Conservation (phyloP, 2,329 filamentous ascomycete genomes). For the Colletotrichum sp. region DNA sequence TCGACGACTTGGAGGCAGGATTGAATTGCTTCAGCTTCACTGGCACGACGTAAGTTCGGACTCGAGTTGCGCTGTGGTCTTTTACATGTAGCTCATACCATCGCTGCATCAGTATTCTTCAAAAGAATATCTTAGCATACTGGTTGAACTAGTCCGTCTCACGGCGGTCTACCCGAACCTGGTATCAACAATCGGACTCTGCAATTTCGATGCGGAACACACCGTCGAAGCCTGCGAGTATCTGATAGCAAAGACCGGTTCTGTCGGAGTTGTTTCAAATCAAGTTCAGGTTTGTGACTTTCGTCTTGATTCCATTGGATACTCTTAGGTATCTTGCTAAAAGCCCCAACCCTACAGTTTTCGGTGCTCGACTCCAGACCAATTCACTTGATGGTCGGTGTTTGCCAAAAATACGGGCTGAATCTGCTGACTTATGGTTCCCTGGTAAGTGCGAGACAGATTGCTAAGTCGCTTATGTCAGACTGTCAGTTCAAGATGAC, state of each 20-base stretch:
- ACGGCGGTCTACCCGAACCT: not conserved
- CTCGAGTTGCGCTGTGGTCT: not conserved
- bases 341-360: not conserved
- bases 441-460: not conserved
- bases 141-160: not conserved
- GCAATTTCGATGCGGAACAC: constrained; percentile 7
- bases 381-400: not conserved
- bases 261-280: not conserved
- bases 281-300: not conserved
- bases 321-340: not conserved
- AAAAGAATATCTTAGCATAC: not conserved
- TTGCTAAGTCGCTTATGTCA: too few relatives aligned
- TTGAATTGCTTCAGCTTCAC: constrained; percentile 40
- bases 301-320: not conserved
- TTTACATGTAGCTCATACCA: not conserved
- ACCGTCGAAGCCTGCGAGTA: constrained; percentile 4
- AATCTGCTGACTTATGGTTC: not conserved
- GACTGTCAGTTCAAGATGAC: not conserved
- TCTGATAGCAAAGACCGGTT: not conserved
- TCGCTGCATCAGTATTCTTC: not conserved
- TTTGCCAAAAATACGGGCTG: not conserved
- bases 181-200: not conserved
- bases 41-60: constrained; percentile 37
- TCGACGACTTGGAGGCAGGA: constrained; percentile 32
- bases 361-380: constrained; percentile 1